Evolutionary conservation across 2,329 filamentous ascomycete genomes (phyloP).

Genomic region (Colletotrichum chrysophilum): DNA sequence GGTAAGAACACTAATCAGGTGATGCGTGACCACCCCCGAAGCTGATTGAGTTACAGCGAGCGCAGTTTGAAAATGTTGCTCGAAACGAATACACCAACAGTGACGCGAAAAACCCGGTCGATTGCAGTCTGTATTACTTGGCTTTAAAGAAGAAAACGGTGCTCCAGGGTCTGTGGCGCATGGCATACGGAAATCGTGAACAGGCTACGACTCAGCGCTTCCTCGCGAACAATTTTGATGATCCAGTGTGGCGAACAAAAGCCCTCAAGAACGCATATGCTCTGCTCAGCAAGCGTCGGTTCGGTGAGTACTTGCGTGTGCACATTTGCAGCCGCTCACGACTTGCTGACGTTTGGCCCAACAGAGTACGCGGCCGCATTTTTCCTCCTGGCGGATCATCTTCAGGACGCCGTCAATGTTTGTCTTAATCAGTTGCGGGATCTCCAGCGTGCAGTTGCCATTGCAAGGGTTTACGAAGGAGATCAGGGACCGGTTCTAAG

Average conservation of each 20-base stretch:
- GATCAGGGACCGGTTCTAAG: constrained; percentile 78
- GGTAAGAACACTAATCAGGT: constrained; percentile 52
- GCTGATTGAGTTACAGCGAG: constrained; percentile 49
- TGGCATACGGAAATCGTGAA: constrained; percentile 88
- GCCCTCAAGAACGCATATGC: constrained; percentile 97
- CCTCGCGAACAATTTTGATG: constrained; percentile 88
- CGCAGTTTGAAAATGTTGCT: constrained; percentile 88
- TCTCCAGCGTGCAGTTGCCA: constrained; percentile 85
- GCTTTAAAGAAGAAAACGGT: constrained; percentile 91
- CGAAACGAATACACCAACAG: constrained; percentile 91
- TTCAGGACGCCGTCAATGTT: constrained; percentile 85
- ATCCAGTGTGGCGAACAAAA: constrained; percentile 84
- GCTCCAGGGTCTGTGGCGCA: constrained; percentile 90
- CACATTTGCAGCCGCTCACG: not conserved
- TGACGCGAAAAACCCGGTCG: constrained; percentile 86
- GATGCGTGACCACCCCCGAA: not conserved
- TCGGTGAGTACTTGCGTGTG: constrained; percentile 58
- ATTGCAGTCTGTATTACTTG: constrained; percentile 91
- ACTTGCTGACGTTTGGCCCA: constrained; percentile 45
- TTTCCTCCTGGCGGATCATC: constrained; percentile 86
- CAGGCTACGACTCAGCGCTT: constrained; percentile 81
- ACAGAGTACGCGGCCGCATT: constrained; percentile 95
- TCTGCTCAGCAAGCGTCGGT: constrained; percentile 86
- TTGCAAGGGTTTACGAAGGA: constrained; percentile 87
- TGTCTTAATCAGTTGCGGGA: constrained; percentile 88